These are phyloP conservation scores for Cryptococcus amylolentus DNA, from an alignment of 1,284 basidiomycete genomes.

Conservation along the genomic window DNA sequence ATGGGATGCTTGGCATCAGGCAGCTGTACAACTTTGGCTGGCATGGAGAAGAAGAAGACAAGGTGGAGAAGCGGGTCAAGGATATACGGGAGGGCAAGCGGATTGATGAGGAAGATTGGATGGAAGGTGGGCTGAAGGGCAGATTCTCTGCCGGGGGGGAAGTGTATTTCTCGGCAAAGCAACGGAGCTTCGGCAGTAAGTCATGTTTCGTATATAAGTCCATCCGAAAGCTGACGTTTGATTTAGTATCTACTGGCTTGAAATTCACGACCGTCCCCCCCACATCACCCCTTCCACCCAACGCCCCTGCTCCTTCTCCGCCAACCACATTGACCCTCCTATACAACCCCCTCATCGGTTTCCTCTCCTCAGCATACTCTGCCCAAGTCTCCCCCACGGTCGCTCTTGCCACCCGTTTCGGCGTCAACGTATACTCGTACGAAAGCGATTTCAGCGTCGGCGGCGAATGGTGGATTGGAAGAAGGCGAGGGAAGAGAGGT, in stretches of 20 bases:
- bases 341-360: constrained; percentile 95
- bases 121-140: constrained; percentile 83
- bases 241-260: constrained; percentile 81
- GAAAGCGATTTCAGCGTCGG: constrained; percentile 93
- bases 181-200: constrained; percentile 85
- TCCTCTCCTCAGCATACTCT: constrained; percentile 85
- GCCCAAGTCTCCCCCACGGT: constrained; percentile 82
- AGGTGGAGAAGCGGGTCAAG: constrained; percentile 26
- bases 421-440: constrained; percentile 96
- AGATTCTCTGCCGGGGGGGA: constrained; percentile 90
- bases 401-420: constrained; percentile 84
- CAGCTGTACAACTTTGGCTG: constrained; percentile 89
- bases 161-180: constrained; percentile 87
- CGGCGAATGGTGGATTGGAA: constrained; percentile 87
- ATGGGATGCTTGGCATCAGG: constrained; percentile 84
- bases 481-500: constrained; percentile 31
- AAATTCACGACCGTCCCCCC: constrained; percentile 78
- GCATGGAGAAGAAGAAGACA: constrained; percentile 43
- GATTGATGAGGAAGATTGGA: constrained; percentile 83
- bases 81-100: constrained; percentile 53
- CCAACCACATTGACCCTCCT: constrained; percentile 91
- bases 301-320: constrained; percentile 57
- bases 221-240: neutral
- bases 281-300: constrained; percentile 42
- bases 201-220: constrained; percentile 15